These are phyloP conservation scores for Annulohypoxylon nitens DNA, from an alignment of 495 filamentous ascomycete genomes.

Conservation along the genomic window DNA sequence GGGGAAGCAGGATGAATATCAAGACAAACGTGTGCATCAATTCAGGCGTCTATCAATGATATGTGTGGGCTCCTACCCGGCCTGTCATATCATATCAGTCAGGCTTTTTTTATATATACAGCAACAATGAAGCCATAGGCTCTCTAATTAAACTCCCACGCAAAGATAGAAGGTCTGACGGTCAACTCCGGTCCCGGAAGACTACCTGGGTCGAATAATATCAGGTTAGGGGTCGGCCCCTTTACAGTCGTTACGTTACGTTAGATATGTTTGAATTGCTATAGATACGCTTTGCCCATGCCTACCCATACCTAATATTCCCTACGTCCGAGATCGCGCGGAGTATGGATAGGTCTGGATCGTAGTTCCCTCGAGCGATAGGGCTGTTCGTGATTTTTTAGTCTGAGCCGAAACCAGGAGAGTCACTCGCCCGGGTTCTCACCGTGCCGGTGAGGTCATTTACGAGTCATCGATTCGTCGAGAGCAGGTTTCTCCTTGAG, in stretches of 20 bases:
- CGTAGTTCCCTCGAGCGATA: background rate
- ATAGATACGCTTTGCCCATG: constrained; percentile 28
- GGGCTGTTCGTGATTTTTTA: background rate
- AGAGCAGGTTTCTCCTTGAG: background rate
- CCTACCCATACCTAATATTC: too few species aligned
- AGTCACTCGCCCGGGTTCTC: background rate
- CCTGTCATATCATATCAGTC: constrained; percentile 20
- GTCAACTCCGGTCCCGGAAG: constrained; percentile 20
- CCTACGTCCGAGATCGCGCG: constrained; percentile 19
- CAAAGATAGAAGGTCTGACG: constrained; percentile 27
- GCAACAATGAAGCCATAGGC: constrained; percentile 24
- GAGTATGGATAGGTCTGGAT: background rate
- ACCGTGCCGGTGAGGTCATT: constrained; percentile 1
- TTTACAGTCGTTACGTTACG: constrained; percentile 41
- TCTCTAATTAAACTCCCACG: constrained; percentile 13
- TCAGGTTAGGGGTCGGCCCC: constrained; percentile 31
- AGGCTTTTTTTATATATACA: constrained; percentile 31
- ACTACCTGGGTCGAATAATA: constrained; percentile 34
- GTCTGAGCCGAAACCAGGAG: background rate
- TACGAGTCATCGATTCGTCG: constrained; percentile 2
- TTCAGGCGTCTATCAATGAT: constrained; percentile 21
- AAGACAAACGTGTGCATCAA: constrained; percentile 32
- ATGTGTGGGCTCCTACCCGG: constrained; percentile 4
- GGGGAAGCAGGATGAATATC: constrained; percentile 39
- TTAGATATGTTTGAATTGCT: constrained; percentile 35